Base-by-base conservation (phyloP, 2,329 filamentous ascomycete genomes). In the Fusarium xylarioides region DNA sequence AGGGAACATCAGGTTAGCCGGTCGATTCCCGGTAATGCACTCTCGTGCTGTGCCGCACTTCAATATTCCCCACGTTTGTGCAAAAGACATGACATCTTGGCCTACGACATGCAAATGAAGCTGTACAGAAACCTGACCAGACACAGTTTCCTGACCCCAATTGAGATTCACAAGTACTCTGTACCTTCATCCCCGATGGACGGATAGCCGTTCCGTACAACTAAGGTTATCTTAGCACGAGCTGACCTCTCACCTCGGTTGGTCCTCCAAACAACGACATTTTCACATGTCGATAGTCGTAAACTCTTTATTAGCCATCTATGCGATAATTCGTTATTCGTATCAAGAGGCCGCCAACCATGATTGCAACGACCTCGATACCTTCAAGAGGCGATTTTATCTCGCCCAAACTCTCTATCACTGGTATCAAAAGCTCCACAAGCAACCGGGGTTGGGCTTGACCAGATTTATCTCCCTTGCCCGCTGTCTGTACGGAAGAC, bases 181-280 rank as follows among this genome's bases (percentile, higher is more conserved):
- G 49, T 49, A 38, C 37, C 19, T 40, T 18, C 18, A 23, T 37
- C 11, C 37, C 21, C 11, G 10, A 23, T 42, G 23, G 26, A 21
- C 42, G 63, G 49, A 62, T 56, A 18, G 26, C 47, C 38, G 46
- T 63, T 60, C 66, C 52, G 43, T 57, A 28, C 38, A 68, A 70
- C 52, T 67, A 74, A 73, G 70, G 66, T 74, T 73, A 73, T 73
- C 70, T 73, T 74, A 73, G 70, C 70, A 73, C 70, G 35, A 66
- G 62, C 32, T 38, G 62, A n/a, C 28, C 32, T 38, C 64, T 56
- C 47, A 42, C 70, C 70, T 73, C 70, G 70, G 70, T 64, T 43
- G 66, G 30, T 23, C 43, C 43, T 14, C 64, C 49, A n/a, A 52
- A 37, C 34, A 11, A 46, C 28, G 28, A 34, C 56, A 53, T 40